Conservation (phyloP, 148 eudicot genomes). For the Suaeda aralocaspica region DNA sequence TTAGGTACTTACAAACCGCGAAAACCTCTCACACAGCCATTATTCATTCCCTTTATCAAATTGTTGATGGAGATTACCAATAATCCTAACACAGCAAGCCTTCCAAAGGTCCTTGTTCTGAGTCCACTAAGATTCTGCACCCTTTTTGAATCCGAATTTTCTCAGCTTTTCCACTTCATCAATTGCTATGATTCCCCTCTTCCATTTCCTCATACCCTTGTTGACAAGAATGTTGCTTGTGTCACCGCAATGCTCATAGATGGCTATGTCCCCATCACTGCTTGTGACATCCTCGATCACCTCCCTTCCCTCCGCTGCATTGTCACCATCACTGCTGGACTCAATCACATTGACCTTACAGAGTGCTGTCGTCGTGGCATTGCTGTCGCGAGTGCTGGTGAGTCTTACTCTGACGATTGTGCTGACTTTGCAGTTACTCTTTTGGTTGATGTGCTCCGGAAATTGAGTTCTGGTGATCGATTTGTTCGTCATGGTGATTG, state of each 20-base stretch:
- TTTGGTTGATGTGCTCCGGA: conserved; percentile 51
- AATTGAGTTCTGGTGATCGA: conserved; percentile 42
- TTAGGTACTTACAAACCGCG: too few species aligned
- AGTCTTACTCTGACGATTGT: conserved; percentile 43
- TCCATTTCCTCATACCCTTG: conserved; percentile 24
- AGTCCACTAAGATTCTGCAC: conserved; percentile 36
- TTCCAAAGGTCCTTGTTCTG: conserved; percentile 44
- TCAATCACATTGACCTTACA: conserved; percentile 49
- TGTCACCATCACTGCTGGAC: conserved; percentile 55
- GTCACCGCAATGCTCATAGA: conserved; percentile 27
- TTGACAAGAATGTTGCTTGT: conserved; percentile 25
- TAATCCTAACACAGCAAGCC: not conserved
- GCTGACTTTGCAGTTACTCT: conserved; percentile 68
- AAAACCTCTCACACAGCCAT: too few species aligned
- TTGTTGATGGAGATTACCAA: too few species aligned
- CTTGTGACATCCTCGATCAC: conserved; percentile 31
- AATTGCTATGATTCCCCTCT: conserved; percentile 48
- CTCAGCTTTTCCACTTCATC: conserved; percentile 36
- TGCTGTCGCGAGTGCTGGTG: conserved; percentile 36
- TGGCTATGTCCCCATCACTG: conserved; percentile 18
- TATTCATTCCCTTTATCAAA: too few species aligned
- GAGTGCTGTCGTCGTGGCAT: conserved; percentile 73
- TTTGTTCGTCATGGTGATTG: conserved; percentile 51
- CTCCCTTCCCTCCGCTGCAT: conserved; percentile 50
- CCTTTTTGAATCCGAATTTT: conserved; percentile 23